phyloP scores from a whole-genome alignment of 352 stramenopile genomes.

The Pythium chondricola region DNA sequence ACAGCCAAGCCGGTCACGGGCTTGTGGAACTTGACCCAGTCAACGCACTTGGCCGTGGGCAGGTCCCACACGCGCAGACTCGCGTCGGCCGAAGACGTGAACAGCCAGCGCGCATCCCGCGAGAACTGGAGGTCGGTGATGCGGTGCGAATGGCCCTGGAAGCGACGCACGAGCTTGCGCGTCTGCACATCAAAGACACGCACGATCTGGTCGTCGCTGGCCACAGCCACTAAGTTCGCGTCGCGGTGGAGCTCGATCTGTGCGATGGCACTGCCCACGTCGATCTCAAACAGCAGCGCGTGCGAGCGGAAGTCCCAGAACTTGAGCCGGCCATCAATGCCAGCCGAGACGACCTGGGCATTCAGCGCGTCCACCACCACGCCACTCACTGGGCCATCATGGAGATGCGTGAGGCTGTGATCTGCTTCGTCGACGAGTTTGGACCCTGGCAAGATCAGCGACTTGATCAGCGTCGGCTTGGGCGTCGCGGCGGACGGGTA shows the following conservation, averaged over 20 bases:
- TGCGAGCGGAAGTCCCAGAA: slow-evolving; percentile 90
- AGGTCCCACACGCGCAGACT: slow-evolving; percentile 93
- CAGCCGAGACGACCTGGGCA: slow-evolving; percentile 65
- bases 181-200: slow-evolving; percentile 84
- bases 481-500: slow-evolving; percentile 83
- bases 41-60: slow-evolving; percentile 91
- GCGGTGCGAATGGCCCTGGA: slow-evolving; percentile 73
- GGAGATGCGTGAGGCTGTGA: slow-evolving; percentile 27
- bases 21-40: slow-evolving; percentile 93
- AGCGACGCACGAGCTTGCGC: slow-evolving; percentile 82
- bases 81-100: slow-evolving; percentile 81
- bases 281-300: slow-evolving; percentile 50
- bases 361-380: slow-evolving; percentile 88
- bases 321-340: slow-evolving; percentile 85
- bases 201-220: slow-evolving; percentile 85
- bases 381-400: slow-evolving; percentile 79
- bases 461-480: slow-evolving; percentile 54
- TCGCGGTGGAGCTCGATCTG: slow-evolving; percentile 84
- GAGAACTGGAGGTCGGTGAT: slow-evolving; percentile 90
- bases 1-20: slow-evolving; percentile 88
- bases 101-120: slow-evolving; percentile 84
- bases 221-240: slow-evolving; percentile 82
- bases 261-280: slow-evolving; percentile 68
- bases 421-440: slow-evolving; percentile 29
- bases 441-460: slow-evolving; percentile 54